phyloP scores from a whole-genome alignment of 1,284 basidiomycete species.

The Ganoderma lingzhi region DNA sequence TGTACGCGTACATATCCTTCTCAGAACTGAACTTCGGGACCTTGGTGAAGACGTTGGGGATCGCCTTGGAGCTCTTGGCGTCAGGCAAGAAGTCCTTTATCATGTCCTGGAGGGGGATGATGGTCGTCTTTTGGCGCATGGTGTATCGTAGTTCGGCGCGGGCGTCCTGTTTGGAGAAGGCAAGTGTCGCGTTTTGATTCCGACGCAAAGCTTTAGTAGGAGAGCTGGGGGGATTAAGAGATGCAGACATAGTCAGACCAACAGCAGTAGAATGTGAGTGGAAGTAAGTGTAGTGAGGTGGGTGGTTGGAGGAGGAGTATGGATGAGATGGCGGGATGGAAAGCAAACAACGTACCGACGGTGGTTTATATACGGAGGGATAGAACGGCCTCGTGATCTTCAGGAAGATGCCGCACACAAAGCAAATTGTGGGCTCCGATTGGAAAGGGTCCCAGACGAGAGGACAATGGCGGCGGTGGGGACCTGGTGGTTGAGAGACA shows the following conservation, averaged over 20 bases:
- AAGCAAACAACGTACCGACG: not conserved
- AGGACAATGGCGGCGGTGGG: no score
- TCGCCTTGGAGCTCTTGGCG: not conserved
- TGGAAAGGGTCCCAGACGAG: no score
- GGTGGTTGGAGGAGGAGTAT: not conserved
- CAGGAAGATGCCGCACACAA: no score
- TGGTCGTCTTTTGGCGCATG: not conserved
- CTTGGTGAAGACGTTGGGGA: not conserved
- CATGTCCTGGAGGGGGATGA: constrained; percentile 1
- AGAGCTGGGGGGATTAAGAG: not conserved
- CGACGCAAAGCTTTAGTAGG: not conserved
- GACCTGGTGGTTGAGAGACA: no score
- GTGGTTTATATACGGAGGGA: not conserved
- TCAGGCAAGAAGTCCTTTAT: not conserved
- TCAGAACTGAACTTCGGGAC: not conserved
- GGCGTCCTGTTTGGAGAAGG: not conserved
- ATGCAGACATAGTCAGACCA: not conserved
- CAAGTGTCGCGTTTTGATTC: not conserved
- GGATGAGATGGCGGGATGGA: not conserved
- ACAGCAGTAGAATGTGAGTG: not conserved
- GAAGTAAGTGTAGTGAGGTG: no score
- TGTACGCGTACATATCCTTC: constrained; percentile 1
- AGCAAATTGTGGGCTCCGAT: no score
- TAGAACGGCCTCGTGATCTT: no score
- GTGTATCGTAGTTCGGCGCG: constrained; percentile 8